A percentile compares a stretch with the other conserved stretches of the same genome.
These are phyloP conservation scores for Cardamine resedifolia DNA, from an alignment of 345 rosid genomes.

Conservation along the genomic window DNA sequence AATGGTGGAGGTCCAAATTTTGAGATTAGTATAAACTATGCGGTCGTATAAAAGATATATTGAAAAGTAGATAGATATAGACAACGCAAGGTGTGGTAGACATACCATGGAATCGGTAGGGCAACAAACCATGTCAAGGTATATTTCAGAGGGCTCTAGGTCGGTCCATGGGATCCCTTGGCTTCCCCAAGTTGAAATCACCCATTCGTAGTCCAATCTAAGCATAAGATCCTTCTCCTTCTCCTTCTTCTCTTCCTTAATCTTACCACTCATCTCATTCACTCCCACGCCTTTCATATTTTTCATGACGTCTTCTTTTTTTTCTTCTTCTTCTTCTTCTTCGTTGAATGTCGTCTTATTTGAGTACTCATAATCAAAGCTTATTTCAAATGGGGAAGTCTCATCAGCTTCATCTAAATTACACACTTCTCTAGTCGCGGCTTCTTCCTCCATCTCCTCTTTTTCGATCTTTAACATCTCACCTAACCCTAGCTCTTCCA, in stretches of 20 bases:
- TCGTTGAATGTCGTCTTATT: conserved; percentile 40
- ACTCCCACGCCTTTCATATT: conserved; percentile 19
- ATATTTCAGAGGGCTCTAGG: conserved; percentile 56
- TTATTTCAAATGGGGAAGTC: conserved; percentile 58
- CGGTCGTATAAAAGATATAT: not conserved
- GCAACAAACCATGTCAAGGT: conserved; percentile 53
- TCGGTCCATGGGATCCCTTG: conserved; percentile 79
- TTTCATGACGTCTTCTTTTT: conserved; percentile 43
- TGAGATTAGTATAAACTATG: not conserved
- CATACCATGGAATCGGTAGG: conserved; percentile 56
- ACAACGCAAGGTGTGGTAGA: not conserved
- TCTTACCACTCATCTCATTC: conserved; percentile 16
- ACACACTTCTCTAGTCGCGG: conserved; percentile 8
- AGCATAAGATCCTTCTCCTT: conserved; percentile 48
- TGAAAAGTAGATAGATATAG: not conserved
- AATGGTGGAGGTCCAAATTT: not conserved
- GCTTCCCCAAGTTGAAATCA: conserved; percentile 68
- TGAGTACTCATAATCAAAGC: conserved; percentile 56
- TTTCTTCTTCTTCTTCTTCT: conserved; percentile 26
- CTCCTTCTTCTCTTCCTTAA: conserved; percentile 45
- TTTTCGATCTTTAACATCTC: conserved; percentile 51
- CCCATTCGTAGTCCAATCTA: conserved; percentile 62
- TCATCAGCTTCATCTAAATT: conserved; percentile 42
- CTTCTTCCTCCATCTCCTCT: conserved; percentile 28
- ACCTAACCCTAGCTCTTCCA: conserved; percentile 65